Evolutionary conservation across 108 stramenopile genomes (phyloP), one percentile per base, ranked within the genome.

Genomic region (Chaetoceros tenuissimus): DNA sequence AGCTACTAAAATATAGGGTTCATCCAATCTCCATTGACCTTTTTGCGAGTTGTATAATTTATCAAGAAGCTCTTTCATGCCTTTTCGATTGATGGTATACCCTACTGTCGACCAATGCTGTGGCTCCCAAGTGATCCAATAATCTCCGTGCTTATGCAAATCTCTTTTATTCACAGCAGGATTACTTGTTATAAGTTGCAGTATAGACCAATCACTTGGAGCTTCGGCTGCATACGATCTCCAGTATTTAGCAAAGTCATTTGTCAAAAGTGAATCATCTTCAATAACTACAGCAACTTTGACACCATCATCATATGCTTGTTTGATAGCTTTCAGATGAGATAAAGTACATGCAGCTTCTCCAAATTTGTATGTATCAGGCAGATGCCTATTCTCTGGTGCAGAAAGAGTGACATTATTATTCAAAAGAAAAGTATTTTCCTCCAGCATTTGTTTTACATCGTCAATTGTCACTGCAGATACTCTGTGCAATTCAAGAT

Each of bases 41-140:
- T n/a, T n/a, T n/a, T n/a, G n/a, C n/a, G n/a, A n/a, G n/a, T n/a
- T n/a, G 5, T 30, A 13, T 34, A 30, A 34, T 8, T 40, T 3
- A 55, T 55, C 54, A 55, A 55, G 31, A 55, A 55, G 28, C 23
- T 13, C 34, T n/a, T 34, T 22, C 54, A 55, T 55, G 1, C 54
- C 54, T 34, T 29, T 1, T 20, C 54, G 30, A 55, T 55, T 55
- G 31, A 55, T 30, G 0, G 34, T 29, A 55, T 55, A 55, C 16
- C 30, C 54, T 34, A 28, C 7, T 3, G 54, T 19, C 18, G 30
- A 30, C 16, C 34, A 31, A 55, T 55, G 54, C 20, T 34, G 34
- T 23, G 31, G 54, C 30, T 30, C 23, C 54, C 54, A 55, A 1
- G 31, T 34, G 31, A 55, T 34, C 1, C 30, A 55, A 19, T 29